Percentiles rank a stretch among this genome's conserved stretches.
phyloP scores from a whole-genome alignment of 331 rosid species.

The Spiraea crenata region DNA sequence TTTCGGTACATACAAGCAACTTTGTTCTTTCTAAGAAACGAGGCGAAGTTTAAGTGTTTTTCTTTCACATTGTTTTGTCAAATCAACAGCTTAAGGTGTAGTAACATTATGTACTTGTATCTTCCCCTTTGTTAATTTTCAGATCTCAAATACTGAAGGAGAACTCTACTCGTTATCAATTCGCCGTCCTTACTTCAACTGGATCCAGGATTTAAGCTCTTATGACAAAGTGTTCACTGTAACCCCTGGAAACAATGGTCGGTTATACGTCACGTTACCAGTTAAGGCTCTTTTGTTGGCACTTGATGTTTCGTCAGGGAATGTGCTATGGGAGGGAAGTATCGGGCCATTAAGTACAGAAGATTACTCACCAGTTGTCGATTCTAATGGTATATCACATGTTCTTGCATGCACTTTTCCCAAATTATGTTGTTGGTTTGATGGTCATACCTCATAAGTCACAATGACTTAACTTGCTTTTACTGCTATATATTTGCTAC shows the following conservation, averaged over 20 bases:
- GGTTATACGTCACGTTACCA: conserved; percentile 54
- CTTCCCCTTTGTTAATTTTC: conserved; percentile 6
- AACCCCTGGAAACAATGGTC: conserved; percentile 77
- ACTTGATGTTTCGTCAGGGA: conserved; percentile 63
- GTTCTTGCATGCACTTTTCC: not conserved
- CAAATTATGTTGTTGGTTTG: not conserved
- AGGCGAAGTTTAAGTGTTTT: no score
- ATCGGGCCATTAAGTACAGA: conserved; percentile 60
- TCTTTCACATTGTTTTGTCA: not conserved
- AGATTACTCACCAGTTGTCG: conserved; percentile 54
- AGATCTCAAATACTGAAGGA: conserved; percentile 76
- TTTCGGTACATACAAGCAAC: not conserved
- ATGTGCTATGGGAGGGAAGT: conserved; percentile 61
- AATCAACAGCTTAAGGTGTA: not conserved
- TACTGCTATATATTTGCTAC: conserved; percentile 3
- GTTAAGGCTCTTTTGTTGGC: conserved; percentile 60
- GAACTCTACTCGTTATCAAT: conserved; percentile 58
- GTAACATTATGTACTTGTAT: not conserved
- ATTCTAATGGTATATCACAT: conserved; percentile 54
- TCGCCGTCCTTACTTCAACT: conserved; percentile 50
- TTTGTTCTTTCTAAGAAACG: no score
- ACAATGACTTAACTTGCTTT: not conserved
- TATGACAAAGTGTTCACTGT: conserved; percentile 52
- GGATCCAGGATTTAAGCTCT: conserved; percentile 76
- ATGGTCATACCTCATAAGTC: not conserved